Base-by-base conservation (phyloP, 305 asterid species). In the Caryopteris hybrid region DNA sequence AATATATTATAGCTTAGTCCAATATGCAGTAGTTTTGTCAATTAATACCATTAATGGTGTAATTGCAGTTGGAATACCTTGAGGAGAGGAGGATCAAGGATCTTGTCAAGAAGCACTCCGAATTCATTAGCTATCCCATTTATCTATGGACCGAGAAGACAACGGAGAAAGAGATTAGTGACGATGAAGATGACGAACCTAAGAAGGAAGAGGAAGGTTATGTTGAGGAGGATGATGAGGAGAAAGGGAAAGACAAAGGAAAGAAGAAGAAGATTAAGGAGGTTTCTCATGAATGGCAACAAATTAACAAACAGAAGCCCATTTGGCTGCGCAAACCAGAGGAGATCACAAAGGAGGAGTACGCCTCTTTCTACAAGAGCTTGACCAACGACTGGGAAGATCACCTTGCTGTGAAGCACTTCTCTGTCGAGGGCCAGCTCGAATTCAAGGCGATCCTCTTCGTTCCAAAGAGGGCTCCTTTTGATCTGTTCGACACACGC, bases 311-410 rank as follows among this genome's bases (percentile, higher is more conserved):
- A 54, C 96, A 84, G 78, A 88, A 88, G 21, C 96, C 93, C 2
- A 88, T 88, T 18, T 88, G 96, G 96, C 77, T 86, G 42, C 87
- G 92, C 8, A 88, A 88, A 43, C 89, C 91, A 0, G 91, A 88
- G 55, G 96, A 88, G 18, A 86, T 86, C 27, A 76, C 87, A 0
- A 86, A 88, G 72, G 96, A 86, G 0, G 93, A 88, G 38, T 88
- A 88, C 12, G 91, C 89, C 9, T 73, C 93, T 0, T 88, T 88
- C 78, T 88, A 88, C 83, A 88, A 86, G 82, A 88, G 93, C 80
- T 22, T 87, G 58, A 87, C 94, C 0, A 84, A 87, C 11, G 94
- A 86, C 33, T 88, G 96, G 92, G 92, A 88, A 48, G 95, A 88
- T 0, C 93, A 88, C 45, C 91, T 88, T 16, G 89, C 96, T 4